phyloP scores from a whole-genome alignment of 176 grass and related monocot genomes.

The Poa pratensis region DNA sequence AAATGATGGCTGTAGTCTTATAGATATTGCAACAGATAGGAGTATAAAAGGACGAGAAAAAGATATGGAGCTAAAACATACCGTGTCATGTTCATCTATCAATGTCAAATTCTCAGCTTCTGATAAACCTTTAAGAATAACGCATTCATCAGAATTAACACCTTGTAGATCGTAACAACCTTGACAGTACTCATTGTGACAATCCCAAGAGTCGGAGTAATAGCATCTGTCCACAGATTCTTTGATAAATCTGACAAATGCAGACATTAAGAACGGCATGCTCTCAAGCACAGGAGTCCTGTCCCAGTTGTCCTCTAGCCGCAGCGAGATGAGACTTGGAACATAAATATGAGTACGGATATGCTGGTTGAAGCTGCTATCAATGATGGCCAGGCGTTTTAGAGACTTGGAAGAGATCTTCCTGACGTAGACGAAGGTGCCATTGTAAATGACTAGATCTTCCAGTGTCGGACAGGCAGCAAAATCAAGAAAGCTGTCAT shows the following conservation, averaged over 20 bases:
- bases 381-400: not conserved
- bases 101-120: slow-evolving; percentile 40
- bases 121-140: slow-evolving; percentile 24
- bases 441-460: not conserved
- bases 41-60: not conserved
- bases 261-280: not conserved
- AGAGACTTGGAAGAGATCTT: slow-evolving; percentile 8
- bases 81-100: slow-evolving; percentile 19
- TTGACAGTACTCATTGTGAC: not conserved
- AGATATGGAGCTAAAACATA: slow-evolving; percentile 7
- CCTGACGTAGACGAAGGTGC: not conserved
- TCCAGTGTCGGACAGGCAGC: slow-evolving; percentile 19
- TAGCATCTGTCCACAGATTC: slow-evolving; percentile 20
- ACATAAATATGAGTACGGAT: not conserved
- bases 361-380: not conserved
- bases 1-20: not conserved
- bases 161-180: not conserved
- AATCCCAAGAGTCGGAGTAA: not conserved
- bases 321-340: not conserved
- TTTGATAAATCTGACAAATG: not conserved
- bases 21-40: slow-evolving; percentile 9
- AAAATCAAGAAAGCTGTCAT: slow-evolving; percentile 24
- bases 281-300: not conserved
- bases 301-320: not conserved
- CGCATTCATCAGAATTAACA: not conserved